A percentile compares a stretch with the other conserved stretches of the same genome.
Conservation (phyloP, 1,139 yeast genomes). For the Debaryomyces nepalensis region DNA sequence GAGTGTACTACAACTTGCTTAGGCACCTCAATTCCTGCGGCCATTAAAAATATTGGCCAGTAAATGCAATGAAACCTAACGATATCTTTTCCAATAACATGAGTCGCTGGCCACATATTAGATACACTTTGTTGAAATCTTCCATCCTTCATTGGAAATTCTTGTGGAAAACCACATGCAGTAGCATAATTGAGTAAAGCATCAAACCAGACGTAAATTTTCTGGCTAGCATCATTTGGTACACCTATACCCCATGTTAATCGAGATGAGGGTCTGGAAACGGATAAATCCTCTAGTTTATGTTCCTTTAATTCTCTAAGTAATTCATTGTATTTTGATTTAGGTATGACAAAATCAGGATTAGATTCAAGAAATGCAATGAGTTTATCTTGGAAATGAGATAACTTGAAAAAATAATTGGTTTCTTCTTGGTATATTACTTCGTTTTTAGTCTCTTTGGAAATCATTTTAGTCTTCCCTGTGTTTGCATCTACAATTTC, state of each 20-base stretch:
- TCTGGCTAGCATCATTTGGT: slow-evolving; percentile 78
- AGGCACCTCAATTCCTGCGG: slow-evolving; percentile 76
- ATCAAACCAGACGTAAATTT: slow-evolving; percentile 96
- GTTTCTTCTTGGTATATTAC: slow-evolving; percentile 79
- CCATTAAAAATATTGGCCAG: slow-evolving; percentile 93
- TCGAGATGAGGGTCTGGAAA: slow-evolving; percentile 81
- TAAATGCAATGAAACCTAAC: slow-evolving; percentile 85
- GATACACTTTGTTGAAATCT: slow-evolving; percentile 17
- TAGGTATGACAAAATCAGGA: slow-evolving; percentile 69
- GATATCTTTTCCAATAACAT: slow-evolving; percentile 91
- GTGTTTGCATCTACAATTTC: slow-evolving; percentile 42
- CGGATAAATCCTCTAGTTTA: slow-evolving; percentile 68
- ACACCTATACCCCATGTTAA: slow-evolving; percentile 91
- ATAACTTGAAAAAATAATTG: slow-evolving; percentile 83
- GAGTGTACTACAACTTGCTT: slow-evolving; percentile 83
- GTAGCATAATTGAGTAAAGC: slow-evolving; percentile 88
- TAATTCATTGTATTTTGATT: slow-evolving; percentile 56
- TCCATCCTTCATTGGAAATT: slow-evolving; percentile 17
- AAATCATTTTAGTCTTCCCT: slow-evolving; percentile 45
- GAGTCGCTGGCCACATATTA: slow-evolving; percentile 66
- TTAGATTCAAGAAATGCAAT: slow-evolving; percentile 52
- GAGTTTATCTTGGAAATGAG: slow-evolving; percentile 60
- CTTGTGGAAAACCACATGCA: slow-evolving; percentile 63
- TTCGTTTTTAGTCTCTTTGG: slow-evolving; percentile 76
- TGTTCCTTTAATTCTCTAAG: slow-evolving; percentile 58